Base-by-base conservation (phyloP, 2,329 filamentous ascomycete species). In the Penicillium sp. region DNA sequence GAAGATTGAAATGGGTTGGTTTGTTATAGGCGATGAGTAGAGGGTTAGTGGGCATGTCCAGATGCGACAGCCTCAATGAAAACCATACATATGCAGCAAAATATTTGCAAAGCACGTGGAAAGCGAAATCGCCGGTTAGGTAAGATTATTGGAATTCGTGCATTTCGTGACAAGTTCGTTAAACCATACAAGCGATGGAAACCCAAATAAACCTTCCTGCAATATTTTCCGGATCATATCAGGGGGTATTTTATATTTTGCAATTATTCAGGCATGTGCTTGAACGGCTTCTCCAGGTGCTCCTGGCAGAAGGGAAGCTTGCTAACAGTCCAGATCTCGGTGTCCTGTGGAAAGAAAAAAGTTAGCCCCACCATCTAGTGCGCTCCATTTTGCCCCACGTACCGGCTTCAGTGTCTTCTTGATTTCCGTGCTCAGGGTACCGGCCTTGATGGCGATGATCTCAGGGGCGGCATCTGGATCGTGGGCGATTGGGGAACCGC, bases 301-400 rank as follows among this genome's bases (percentile, higher is more conserved):
- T 89, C 87, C 78, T 84, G 79, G 78, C 86, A 87, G 78, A 89
- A 89, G 16, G 87, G 86, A 63, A 89, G 81, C 81, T 89, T 89
- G 77, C 83, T 73, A 61, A 79, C 82, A 49, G 85, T 87, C 86
- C 87, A 89, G 76, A 89, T 89, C 77, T 89, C 87, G 64, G 84
- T 87, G 65, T 86, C 68, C 73, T 75, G 33, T 21, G 44, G 31
- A 31, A 54, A 58, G 10, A 14, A 35, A 14, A 31, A 27, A 50
- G 42, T 35, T 42, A 59, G 13, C 47, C 26, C 53, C 52, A 44
- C 46, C 22, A 39, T 49, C 35, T 35, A 24, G 26, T 21, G 45
- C 21, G 45, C 29, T 29, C 24, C 3, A 29, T 45, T 16, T 43
- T 45, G 4, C 16, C 4, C 13, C 13, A 65, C 68, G 24, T 65